Base-by-base conservation (phyloP, 306 rosid genomes). In the Argentina anserina region DNA sequence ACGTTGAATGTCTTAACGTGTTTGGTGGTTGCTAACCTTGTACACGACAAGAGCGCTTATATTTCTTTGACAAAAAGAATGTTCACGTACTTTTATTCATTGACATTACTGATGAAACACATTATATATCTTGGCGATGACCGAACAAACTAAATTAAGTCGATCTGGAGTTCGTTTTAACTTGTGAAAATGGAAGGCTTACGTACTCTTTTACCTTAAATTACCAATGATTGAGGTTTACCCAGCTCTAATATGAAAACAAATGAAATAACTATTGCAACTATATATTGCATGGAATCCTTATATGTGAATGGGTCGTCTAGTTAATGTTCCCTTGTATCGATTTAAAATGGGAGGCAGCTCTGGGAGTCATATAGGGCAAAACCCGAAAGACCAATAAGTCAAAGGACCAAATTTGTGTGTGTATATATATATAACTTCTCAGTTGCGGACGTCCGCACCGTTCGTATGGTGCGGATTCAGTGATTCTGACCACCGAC, bases 11-110 rank as follows among this genome's bases (percentile, higher is more conserved):
- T 33, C 15, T 61, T 46, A 43, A 10, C 29, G 20, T 20, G 36
- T 68, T 20, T 58, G 72, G 60, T 6, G 43, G 10, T 6, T 68
- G 72, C 72, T 47, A 20, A 31, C 42, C 43, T 20, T 68, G 25
- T 66, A 26, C 55, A 25, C 56, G 58, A 53, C 60, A 53, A 20
- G 15, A 23, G 5, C 60, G 23, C 12, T 21, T 25, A 60, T 7
- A 26, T 21, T 29, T 29, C 23, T 67, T n/a, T 18, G 17, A 46
- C 6, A 31, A 10, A 18, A 26, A 18, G 8, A 18, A 28, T 2
- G 3, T 67, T 55, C 34, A 53, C n/a, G n/a, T n/a, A 53, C 14
- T 53, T 21, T 1, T 8, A 3, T 25, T 9, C 23, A 11, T 53
- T 53, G n/a, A n/a, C n/a, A n/a, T n/a, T n/a, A n/a, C 20, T 10